phyloP scores from a whole-genome alignment of 331 rosid species.

The Dryas integrifolia region DNA sequence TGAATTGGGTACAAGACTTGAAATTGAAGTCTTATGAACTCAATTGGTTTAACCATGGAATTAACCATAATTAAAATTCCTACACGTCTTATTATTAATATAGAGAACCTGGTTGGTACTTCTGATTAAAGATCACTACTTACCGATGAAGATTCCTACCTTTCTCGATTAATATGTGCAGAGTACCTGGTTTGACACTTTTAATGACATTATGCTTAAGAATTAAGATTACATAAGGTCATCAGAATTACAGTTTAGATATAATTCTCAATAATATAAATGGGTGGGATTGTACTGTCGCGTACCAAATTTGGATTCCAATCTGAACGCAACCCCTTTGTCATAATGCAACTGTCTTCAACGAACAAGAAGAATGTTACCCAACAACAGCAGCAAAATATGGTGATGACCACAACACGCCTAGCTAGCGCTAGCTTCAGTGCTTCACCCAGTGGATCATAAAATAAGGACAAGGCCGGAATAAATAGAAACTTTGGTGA shows the following conservation, averaged over 20 bases:
- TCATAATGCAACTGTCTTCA: conserved; percentile 6
- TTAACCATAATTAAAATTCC: too few relatives aligned
- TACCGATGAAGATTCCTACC: too few relatives aligned
- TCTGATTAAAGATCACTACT: too few relatives aligned
- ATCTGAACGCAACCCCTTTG: neutral
- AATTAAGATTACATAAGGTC: neutral
- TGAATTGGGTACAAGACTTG: too few relatives aligned
- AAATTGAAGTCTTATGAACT: too few relatives aligned
- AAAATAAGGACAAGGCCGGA: conserved; percentile 20
- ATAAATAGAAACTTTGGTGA: conserved; percentile 25
- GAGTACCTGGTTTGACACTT: neutral
- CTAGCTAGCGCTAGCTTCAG: neutral
- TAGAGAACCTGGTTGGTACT: too few relatives aligned
- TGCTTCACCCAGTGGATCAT: neutral
- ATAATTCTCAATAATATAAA: neutral
- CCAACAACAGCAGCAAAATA: conserved; percentile 9
- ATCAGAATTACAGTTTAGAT: neutral
- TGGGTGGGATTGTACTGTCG: neutral
- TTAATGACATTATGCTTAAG: neutral
- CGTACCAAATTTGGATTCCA: neutral
- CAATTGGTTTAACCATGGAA: too few relatives aligned
- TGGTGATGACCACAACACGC: conserved; percentile 20
- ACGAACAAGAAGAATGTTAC: neutral
- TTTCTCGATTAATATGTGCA: neutral
- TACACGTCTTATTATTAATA: too few relatives aligned